A percentile compares a stretch with the other conserved stretches of the same genome.
Evolutionary conservation across 116 monocot genomes (phyloP).

Genomic region (Iris pallida): DNA sequence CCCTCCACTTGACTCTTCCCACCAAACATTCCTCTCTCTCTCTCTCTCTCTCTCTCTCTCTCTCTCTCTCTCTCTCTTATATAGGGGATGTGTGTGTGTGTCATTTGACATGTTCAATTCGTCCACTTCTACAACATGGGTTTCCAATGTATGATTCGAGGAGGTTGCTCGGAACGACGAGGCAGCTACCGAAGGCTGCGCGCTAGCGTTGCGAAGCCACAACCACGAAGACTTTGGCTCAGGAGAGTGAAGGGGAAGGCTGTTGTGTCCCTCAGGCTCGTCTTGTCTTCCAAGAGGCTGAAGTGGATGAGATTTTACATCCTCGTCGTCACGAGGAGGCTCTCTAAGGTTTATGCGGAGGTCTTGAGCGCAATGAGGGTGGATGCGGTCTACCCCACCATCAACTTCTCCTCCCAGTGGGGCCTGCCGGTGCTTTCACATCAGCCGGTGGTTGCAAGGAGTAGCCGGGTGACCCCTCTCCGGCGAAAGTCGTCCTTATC

Average conservation of each 20-base stretch:
- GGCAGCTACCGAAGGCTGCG: slow-evolving; percentile 11
- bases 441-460: neutral
- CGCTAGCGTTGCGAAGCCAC: slow-evolving; percentile 2
- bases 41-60: no score
- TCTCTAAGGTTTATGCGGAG: slow-evolving; percentile 13
- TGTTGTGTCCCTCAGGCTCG: neutral
- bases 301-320: slow-evolving; percentile 9
- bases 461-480: neutral
- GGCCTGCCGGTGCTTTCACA: slow-evolving; percentile 24
- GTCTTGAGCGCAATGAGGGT: slow-evolving; percentile 4
- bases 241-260: slow-evolving; percentile 7
- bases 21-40: neutral
- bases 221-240: slow-evolving; percentile 2
- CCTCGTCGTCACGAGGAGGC: slow-evolving; percentile 5
- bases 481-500: no score
- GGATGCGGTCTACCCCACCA: slow-evolving; percentile 18
- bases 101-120: neutral
- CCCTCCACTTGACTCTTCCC: neutral
- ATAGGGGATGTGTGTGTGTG: neutral
- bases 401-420: slow-evolving; percentile 20
- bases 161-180: neutral
- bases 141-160: slow-evolving; percentile 2
- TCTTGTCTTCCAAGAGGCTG: slow-evolving; percentile 11
- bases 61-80: slow-evolving; percentile 5
- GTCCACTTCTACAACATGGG: neutral